Evolutionary conservation across 306 rosid genomes (phyloP).

Genomic region (Vigna reflexopilosa): DNA sequence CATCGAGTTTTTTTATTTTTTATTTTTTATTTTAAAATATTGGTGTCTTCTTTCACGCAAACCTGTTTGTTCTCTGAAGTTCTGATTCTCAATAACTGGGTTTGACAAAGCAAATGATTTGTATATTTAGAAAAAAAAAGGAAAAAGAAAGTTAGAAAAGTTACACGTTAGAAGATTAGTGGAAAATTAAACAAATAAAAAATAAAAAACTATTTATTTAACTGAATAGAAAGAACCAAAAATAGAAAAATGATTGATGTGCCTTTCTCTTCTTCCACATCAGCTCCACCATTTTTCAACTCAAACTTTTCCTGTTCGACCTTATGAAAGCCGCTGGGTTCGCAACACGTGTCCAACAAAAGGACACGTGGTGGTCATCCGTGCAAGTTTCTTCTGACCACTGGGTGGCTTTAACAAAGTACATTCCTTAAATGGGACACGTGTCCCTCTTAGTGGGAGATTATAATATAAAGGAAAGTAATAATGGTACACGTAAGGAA

Average conservation of each 20-base stretch:
- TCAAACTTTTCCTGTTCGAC: not conserved
- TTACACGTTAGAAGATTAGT: not conserved
- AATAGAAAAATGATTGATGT: slow-evolving; percentile 11
- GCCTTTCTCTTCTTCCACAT: slow-evolving; percentile 36
- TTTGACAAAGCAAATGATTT: slow-evolving; percentile 4
- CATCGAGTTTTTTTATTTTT: too few species aligned
- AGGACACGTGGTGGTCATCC: slow-evolving; percentile 47
- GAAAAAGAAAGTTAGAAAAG: slow-evolving; percentile 8
- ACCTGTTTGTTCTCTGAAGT: not conserved
- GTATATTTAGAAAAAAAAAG: not conserved
- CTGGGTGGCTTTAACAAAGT: not conserved
- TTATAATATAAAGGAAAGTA: not conserved
- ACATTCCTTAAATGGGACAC: slow-evolving; percentile 36
- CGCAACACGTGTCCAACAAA: not conserved
- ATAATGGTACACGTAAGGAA: slow-evolving; percentile 39
- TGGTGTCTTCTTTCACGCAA: not conserved
- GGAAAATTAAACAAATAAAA: not conserved
- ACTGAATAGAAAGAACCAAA: not conserved
- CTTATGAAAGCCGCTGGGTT: slow-evolving; percentile 18
- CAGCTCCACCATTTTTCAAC: slow-evolving; percentile 24
- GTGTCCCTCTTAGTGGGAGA: slow-evolving; percentile 10
- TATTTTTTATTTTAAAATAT: too few species aligned
- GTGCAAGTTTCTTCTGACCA: not conserved
- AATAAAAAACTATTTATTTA: not conserved
- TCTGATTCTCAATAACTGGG: not conserved